Percentiles rank a stretch among this genome's conserved stretches.
Conservation (phyloP, 257 asterid genomes). For the Solanum peruvianum region DNA sequence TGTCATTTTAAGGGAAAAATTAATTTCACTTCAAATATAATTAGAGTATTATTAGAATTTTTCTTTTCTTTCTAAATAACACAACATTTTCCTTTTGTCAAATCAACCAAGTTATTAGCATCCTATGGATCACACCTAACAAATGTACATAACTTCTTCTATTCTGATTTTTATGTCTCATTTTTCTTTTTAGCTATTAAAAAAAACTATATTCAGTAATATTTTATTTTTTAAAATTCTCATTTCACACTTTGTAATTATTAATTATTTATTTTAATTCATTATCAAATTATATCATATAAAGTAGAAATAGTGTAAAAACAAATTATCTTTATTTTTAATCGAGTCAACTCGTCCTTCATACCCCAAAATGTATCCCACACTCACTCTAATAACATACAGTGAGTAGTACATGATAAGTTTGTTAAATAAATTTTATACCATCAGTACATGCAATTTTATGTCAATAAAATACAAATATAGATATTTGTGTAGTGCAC, state of each 20-base stretch:
- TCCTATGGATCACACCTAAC: neutral
- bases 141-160: neutral
- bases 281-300: no score
- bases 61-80: no score
- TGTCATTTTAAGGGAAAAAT: neutral
- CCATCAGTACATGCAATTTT: neutral
- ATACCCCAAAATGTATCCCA: neutral
- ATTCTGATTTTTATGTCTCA: no score
- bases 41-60: neutral
- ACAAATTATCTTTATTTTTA: neutral
- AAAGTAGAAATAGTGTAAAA: neutral
- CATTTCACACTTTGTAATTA: no score
- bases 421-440: neutral
- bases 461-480: neutral
- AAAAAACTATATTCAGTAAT: no score
- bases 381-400: neutral
- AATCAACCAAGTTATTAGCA: neutral
- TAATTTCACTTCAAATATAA: neutral
- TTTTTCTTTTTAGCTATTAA: no score
- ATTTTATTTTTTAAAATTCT: no score
- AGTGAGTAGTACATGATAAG: neutral
- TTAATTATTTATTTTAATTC: no score
- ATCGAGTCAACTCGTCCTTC: neutral
- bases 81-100: neutral
- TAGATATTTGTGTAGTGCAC: neutral